Base-by-base conservation (phyloP, 2,329 filamentous ascomycete genomes). In the Clonostachys rhizophaga region DNA sequence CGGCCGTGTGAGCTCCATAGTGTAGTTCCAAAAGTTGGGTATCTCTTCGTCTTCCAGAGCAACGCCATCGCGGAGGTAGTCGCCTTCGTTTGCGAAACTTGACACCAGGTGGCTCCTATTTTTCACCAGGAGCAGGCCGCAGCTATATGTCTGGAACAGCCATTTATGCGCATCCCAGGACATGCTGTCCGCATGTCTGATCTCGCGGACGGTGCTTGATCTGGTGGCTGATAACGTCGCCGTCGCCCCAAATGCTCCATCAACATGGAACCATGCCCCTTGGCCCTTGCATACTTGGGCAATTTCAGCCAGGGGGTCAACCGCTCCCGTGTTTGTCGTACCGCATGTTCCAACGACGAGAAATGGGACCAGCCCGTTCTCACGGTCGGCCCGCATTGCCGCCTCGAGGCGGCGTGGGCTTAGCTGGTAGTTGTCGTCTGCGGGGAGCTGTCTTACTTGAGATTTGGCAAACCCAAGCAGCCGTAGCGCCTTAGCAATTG, bases 151-250 rank as follows among this genome's bases (percentile, higher is more conserved):
- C 24, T 59, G 57, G 13, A 59, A 59, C 0, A 59, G 52, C 55
- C 57, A 59, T n/a, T 59, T 59, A 43, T 59, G 57, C 2, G 57
- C 55, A 4, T 59, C 57, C 57, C 57, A 59, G 2, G 57, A 57
- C 39, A 59, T 40, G 20, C 57, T 59, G 34, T 59, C 52, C 4
- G 53, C 55, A 20, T 50, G 45, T 5, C 46, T 46, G 17, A 59
- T 49, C 1, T 43, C 55, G 3, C 34, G 34, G 1, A 51, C 52
- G 2, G 42, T 45, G 34, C 47, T 34, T 14, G 48, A 46, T 2
- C 54, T 44, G 1, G 52, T 47, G 2, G 48, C 42, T 2, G 55
- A 59, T 5, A 59, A 42, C 1, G 48, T 41, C 5, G 50, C 51
- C 2, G 57, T 59, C 2, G 57, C 56, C 1, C 57, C 57, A 18